phyloP scores from a whole-genome alignment of 345 rosid species.

The Stellera chamaejasme region DNA sequence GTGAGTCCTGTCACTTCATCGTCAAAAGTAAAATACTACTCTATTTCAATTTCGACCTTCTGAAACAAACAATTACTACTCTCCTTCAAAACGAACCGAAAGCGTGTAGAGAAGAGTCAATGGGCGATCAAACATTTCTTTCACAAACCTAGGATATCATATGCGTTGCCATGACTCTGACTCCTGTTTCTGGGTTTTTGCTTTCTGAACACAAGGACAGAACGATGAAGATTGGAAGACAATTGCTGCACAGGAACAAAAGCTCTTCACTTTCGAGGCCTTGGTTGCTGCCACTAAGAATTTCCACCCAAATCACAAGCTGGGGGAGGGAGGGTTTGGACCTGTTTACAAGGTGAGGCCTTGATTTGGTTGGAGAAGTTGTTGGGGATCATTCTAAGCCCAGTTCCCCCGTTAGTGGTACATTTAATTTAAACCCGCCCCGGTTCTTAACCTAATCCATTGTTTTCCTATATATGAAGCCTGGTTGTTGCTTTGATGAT shows the following conservation, averaged over 20 bases:
- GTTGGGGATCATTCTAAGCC: background rate
- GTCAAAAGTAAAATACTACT: no score
- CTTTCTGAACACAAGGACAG: constrained; percentile 20
- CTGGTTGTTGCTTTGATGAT: constrained; percentile 7
- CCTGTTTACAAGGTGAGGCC: constrained; percentile 61
- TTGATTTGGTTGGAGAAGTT: background rate
- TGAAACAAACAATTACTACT: no score
- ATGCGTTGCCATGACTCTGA: background rate
- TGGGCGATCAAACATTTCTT: background rate
- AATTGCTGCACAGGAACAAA: constrained; percentile 72
- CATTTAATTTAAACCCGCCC: no score
- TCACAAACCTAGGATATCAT: background rate
- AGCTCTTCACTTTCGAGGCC: constrained; percentile 52
- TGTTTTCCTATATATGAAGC: background rate
- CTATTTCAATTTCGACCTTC: no score
- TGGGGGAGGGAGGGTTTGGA: constrained; percentile 92
- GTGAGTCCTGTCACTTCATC: no score
- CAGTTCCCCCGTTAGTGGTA: no score
- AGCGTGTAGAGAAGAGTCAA: no score
- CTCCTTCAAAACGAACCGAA: no score
- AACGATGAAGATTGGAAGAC: constrained; percentile 52
- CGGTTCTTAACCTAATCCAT: no score
- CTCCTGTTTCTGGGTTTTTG: constrained; percentile 10
- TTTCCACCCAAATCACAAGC: constrained; percentile 60
- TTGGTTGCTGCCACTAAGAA: constrained; percentile 62